Base-by-base conservation (phyloP, 768 basidiomycete species). In the Vararia minispora region DNA sequence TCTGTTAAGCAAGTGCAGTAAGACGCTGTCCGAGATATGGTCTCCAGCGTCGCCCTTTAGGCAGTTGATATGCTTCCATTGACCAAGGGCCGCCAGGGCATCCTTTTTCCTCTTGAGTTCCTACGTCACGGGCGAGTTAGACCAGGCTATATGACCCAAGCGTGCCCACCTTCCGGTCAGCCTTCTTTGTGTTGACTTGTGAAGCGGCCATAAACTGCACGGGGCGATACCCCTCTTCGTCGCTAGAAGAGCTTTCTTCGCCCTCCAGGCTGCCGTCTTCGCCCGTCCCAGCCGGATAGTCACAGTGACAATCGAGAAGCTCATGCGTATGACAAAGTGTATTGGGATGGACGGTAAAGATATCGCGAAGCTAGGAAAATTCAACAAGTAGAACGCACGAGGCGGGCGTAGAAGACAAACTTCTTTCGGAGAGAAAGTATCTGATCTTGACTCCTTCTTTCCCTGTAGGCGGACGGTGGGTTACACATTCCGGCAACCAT, bases 241-340 rank as follows among this genome's bases (percentile, higher is more conserved):
- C 51, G 16, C 45, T 45, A 25, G 57, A 53, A 13, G 53, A 45
- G 2, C 57, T 58, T 18, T 59, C 58, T 3, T 54, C 48, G 16
- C n/a, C n/a, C n/a, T 46, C 46, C n/a, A 49, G 55, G 8, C 37
- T 48, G n/a, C 55, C 52, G 3, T 62, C 56, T 22, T 40, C 35
- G 27, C 21, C 40, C 23, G 35, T 16, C 4, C 17, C 36, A 6
- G 27, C 33, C 3, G 25, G 16, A 9, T 39, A 37, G 31, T 69
- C 71, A 46, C 88, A 94, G 9, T 63, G 64, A 52, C 92, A 98
- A 42, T 75, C 80, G 11, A 97, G 66, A 13, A 97, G 68, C 47
- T 97, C 94, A 50, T 98, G 94, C 2, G 92, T 98, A 44, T 92
- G 83, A 61, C 88, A 92, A 6, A 67, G 61, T 0, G 89, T 91